A percentile compares a stretch with the other conserved stretches of the same genome.
phyloP scores from a whole-genome alignment of 495 filamentous ascomycete species.

The Daldinia childiae region DNA sequence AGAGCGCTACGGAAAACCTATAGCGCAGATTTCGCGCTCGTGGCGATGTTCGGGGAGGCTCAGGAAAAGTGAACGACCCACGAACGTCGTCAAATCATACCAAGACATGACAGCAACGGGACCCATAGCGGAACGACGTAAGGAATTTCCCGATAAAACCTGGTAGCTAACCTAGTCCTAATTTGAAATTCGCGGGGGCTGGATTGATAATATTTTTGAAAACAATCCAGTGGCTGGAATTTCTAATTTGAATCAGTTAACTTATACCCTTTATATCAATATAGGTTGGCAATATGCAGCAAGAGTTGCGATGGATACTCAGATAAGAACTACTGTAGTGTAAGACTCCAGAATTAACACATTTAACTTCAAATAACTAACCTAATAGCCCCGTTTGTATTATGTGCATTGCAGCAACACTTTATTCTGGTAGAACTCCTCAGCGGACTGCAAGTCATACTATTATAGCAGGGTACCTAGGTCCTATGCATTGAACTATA shows the following conservation, averaged over 20 bases:
- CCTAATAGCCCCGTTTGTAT: not conserved
- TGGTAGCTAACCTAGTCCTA: not conserved
- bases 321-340: not conserved
- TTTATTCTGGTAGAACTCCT: not conserved
- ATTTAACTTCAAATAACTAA: not conserved
- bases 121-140: not conserved
- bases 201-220: not conserved
- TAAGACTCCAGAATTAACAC: not conserved
- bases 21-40: not conserved
- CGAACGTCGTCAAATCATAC: slow-evolving; percentile 4
- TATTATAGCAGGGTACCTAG: not conserved
- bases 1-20: not conserved
- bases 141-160: not conserved
- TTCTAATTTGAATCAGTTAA: not conserved
- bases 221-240: not conserved
- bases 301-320: not conserved
- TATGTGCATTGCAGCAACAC: slow-evolving; percentile 1
- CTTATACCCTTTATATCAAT: not conserved
- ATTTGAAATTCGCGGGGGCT: not conserved
- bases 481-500: not conserved
- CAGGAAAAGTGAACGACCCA: not conserved
- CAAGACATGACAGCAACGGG: slow-evolving; percentile 4
- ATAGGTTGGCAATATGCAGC: no score
- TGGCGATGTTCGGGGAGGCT: slow-evolving; percentile 4
- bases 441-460: not conserved